phyloP scores from a whole-genome alignment of 2,329 filamentous ascomycete genomes.

The Colletotrichum acutatum region DNA sequence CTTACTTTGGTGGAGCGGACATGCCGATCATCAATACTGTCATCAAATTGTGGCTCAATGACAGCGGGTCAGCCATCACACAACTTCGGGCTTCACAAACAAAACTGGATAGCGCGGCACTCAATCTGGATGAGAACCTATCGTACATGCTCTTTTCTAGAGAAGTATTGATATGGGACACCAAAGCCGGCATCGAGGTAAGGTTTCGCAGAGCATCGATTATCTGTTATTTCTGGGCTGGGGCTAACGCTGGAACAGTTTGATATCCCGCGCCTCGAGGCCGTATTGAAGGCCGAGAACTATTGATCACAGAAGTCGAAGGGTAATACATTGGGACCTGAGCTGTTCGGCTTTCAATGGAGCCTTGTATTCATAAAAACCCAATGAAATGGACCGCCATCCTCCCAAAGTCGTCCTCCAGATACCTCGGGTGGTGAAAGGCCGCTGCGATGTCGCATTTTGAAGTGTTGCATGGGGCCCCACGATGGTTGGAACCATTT shows the following conservation, averaged over 20 bases:
- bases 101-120: not conserved
- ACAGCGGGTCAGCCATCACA: not conserved
- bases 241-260: not conserved
- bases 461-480: too few relatives aligned
- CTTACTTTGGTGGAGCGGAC: constrained; percentile 5
- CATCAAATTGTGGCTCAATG: constrained; percentile 21
- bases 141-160: constrained; percentile 19
- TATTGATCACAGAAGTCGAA: not conserved
- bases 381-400: too few relatives aligned
- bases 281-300: not conserved
- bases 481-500: too few relatives aligned
- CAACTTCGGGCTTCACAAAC: constrained; percentile 1
- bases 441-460: too few relatives aligned
- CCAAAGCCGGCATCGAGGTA: not conserved
- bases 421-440: too few relatives aligned
- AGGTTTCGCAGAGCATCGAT: not conserved
- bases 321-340: not conserved
- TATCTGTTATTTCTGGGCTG: fast-evolving
- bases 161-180: constrained; percentile 5
- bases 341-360: not conserved
- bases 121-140: constrained; percentile 18
- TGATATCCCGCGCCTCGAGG: not conserved
- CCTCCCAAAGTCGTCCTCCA: too few relatives aligned
- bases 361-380: too few relatives aligned
- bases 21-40: constrained; percentile 21